Conservation (phyloP, 2,329 filamentous ascomycete species). For the Aquanectria penicillioides region DNA sequence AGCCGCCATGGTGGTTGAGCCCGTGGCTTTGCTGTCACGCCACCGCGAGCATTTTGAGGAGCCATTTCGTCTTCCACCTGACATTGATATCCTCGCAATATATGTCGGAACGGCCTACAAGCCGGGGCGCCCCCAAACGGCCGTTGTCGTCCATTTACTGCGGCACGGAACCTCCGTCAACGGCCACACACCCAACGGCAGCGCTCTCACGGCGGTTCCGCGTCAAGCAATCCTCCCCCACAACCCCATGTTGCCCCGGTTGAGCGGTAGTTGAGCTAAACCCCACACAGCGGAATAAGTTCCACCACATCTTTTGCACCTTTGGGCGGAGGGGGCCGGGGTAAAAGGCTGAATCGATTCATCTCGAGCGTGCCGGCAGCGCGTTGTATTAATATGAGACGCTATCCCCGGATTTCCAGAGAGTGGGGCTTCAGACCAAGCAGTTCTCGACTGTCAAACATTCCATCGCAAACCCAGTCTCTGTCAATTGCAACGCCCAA, state of each 20-base stretch:
- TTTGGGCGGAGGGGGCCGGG: not conserved
- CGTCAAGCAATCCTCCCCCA: not conserved
- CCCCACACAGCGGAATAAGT: conserved; percentile 21
- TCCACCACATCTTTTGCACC: not conserved
- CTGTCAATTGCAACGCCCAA: not conserved
- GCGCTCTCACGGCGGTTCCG: conserved; percentile 9
- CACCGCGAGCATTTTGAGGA: not conserved
- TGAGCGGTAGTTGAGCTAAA: not conserved
- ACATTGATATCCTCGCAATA: not conserved
- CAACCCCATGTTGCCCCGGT: conserved; percentile 1
- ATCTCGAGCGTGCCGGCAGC: not conserved
- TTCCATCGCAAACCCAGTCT: not conserved
- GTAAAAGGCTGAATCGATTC: not conserved
- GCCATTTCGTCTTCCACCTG: not conserved
- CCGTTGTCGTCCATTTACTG: not conserved
- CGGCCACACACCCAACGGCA: not conserved
- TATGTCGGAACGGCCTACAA: conserved; percentile 15
- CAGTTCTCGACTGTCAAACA: not conserved
- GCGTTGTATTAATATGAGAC: conserved; percentile 8
- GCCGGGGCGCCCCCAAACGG: not conserved
- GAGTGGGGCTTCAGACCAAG: not conserved
- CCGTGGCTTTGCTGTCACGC: not conserved
- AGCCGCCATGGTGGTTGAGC: conserved; percentile 6
- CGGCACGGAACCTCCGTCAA: conserved; percentile 5
- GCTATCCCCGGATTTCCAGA: not conserved